phyloP scores from a whole-genome alignment of 768 basidiomycete species.

The Steccherinum ochraceum region DNA sequence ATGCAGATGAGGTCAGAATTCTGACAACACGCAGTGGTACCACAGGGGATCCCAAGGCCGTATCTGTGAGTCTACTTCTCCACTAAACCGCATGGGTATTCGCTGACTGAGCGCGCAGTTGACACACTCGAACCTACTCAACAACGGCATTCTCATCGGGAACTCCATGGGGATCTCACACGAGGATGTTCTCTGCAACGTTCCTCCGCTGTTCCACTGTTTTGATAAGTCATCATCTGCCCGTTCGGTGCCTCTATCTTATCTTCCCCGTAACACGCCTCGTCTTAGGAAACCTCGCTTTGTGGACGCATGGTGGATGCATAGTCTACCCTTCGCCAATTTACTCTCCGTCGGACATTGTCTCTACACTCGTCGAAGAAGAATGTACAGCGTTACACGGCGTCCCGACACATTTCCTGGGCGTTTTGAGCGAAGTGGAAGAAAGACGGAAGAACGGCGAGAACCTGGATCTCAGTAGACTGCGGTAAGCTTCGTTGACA shows the following conservation, averaged over 20 bases:
- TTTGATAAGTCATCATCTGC: conserved; percentile 61
- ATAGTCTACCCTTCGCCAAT: conserved; percentile 70
- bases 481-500: conserved; percentile 42
- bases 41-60: conserved; percentile 77
- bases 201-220: conserved; percentile 81
- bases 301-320: conserved; percentile 68
- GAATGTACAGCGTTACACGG: conserved; percentile 77
- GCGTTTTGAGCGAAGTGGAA: conserved; percentile 62
- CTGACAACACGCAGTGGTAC: conserved; percentile 50
- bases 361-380: conserved; percentile 64
- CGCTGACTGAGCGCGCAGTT: conserved; percentile 34
- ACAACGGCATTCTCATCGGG: conserved; percentile 68
- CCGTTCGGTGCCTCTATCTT: neutral
- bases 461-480: conserved; percentile 37
- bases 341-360: conserved; percentile 58
- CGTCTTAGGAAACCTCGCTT: conserved; percentile 74
- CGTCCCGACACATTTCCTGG: conserved; percentile 82
- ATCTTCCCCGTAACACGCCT: conserved; percentile 42
- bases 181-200: conserved; percentile 71
- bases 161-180: conserved; percentile 64
- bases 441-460: conserved; percentile 41
- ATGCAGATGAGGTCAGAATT: neutral
- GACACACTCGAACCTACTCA: conserved; percentile 74
- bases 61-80: conserved; percentile 47
- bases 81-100: neutral